phyloP scores from a whole-genome alignment of 2,329 filamentous ascomycete species.

The Penicillium brevicompactum region DNA sequence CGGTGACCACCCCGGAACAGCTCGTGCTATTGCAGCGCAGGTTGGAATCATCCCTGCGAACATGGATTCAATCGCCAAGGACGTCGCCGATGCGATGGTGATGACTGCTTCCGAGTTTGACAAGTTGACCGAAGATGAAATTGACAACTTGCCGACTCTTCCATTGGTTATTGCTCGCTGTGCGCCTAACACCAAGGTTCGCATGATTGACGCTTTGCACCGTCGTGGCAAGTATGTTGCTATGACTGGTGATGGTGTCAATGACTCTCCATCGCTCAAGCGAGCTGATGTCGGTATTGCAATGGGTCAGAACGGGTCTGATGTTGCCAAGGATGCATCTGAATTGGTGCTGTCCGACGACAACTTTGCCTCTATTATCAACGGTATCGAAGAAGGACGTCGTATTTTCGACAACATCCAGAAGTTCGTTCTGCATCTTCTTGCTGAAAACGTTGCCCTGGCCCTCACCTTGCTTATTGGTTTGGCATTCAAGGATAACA shows the following conservation, averaged over 20 bases:
- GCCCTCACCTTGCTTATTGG: constrained; percentile 80
- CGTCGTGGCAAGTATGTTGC: constrained; percentile 71
- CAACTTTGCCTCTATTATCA: constrained; percentile 84
- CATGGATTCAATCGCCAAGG: constrained; percentile 60
- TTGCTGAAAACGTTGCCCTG: constrained; percentile 81
- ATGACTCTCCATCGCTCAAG: constrained; percentile 81
- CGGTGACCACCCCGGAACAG: constrained; percentile 78
- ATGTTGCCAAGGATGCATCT: constrained; percentile 74
- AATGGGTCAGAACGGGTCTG: constrained; percentile 79
- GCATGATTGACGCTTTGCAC: constrained; percentile 72
- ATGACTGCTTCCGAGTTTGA: constrained; percentile 80
- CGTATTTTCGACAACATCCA: constrained; percentile 90
- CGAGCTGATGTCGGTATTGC: constrained; percentile 84
- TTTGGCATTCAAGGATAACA: constrained; percentile 74
- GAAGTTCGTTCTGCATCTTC: constrained; percentile 79
- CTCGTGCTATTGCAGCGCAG: constrained; percentile 74
- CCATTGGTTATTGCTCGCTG: constrained; percentile 63
- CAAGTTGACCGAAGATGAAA: constrained; percentile 71
- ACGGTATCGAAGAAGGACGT: constrained; percentile 79
- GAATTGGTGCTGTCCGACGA: constrained; percentile 74
- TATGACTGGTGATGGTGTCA: constrained; percentile 89
- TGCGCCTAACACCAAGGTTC: constrained; percentile 69
- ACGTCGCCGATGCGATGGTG: constrained; percentile 69
- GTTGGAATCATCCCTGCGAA: constrained; percentile 74
- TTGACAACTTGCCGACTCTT: constrained; percentile 60